Percentiles rank a stretch among this genome's conserved stretches.
phyloP scores from a whole-genome alignment of 805 yeast species.

The Ogataea henricii region DNA sequence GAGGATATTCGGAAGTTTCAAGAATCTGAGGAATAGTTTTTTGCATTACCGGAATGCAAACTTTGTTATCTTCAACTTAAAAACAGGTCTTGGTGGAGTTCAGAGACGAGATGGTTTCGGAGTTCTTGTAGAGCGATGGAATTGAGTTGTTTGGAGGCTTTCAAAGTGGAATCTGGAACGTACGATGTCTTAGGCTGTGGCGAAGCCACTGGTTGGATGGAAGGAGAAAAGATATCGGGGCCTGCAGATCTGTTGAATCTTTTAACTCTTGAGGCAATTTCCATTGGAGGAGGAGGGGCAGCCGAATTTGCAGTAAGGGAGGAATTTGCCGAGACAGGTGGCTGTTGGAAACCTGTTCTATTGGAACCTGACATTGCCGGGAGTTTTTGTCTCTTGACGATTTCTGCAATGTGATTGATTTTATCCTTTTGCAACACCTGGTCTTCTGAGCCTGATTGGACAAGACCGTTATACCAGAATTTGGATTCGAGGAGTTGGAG shows the following conservation, averaged over 20 bases:
- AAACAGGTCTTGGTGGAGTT: slow-evolving; percentile 25
- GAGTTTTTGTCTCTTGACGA: slow-evolving; percentile 8
- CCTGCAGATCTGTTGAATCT: slow-evolving; percentile 8
- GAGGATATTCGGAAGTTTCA: slow-evolving; percentile 33
- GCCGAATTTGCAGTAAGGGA: background rate
- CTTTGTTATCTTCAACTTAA: background rate
- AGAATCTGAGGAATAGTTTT: too few species aligned
- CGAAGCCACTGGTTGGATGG: slow-evolving; percentile 2
- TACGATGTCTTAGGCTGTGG: background rate
- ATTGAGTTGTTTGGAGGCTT: slow-evolving; percentile 11
- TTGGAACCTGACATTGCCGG: background rate
- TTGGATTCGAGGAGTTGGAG: slow-evolving; percentile 45
- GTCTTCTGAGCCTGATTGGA: slow-evolving; percentile 17
- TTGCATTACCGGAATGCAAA: background rate
- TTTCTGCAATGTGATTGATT: slow-evolving; percentile 10
- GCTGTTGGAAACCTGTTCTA: slow-evolving; percentile 4
- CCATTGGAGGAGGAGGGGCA: slow-evolving; percentile 8
- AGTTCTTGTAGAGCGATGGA: slow-evolving; percentile 18
- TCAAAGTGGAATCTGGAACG: slow-evolving; percentile 3
- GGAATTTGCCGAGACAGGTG: slow-evolving; percentile 12
- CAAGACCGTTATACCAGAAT: slow-evolving; percentile 47
- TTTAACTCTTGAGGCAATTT: slow-evolving; percentile 7
- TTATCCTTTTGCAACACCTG: slow-evolving; percentile 14
- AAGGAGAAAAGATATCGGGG: slow-evolving; percentile 14
- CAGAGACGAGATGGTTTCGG: slow-evolving; percentile 13